Evolutionary conservation across 441 rosid species (phyloP), one percentile per base, ranked within the genome.

Genomic region (Corymbia calophylla): DNA sequence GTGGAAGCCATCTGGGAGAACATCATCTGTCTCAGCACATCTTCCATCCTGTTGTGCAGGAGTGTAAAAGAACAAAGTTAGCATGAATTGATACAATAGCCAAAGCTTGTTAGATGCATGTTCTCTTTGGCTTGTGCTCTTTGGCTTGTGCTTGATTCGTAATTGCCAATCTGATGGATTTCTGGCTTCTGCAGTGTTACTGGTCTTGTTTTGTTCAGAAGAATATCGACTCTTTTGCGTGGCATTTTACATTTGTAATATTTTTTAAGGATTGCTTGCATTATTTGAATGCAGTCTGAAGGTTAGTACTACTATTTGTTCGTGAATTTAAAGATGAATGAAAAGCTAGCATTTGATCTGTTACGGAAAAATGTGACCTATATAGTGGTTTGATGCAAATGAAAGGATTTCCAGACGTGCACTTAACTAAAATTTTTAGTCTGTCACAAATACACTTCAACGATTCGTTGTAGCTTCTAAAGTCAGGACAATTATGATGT

Each of bases 1-100:
- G 87, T 89, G 95, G 84, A 88, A 90, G 44, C 98, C 99, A 91
- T 96, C 97, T 0, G 99, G 99, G 81, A 96, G 98, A 82, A 94
- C 88, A 88, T 97, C 99, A 91, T 95, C 97, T 27, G 15, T 86
- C 62, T 93, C 95, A 60, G 98, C 95, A 89, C 93, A 90, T 70
- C 96, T 95, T 89, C 95, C 95, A 92, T 97, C 96, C 99, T 96
- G 66, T 5, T n/a, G 54, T 4, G 27, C 56, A 47, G 81, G 66
- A 80, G 54, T 25, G 68, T n/a, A 21, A 62, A 39, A 82, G 44
- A 51, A 16, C 25, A 81, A 44, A 32, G 77, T 32, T 35, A 35
- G 55, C 31, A 86, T 19, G 48, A 31, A 29, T 19, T 18, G 19
- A 44, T 48, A 31, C 44, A 9, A 35, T 18, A 39, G 51, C 12